Percentiles rank a stretch among this genome's conserved stretches.
These are phyloP conservation scores for Eucalyptus sideroxylon DNA, from an alignment of 345 rosid species.

Conservation along the genomic window DNA sequence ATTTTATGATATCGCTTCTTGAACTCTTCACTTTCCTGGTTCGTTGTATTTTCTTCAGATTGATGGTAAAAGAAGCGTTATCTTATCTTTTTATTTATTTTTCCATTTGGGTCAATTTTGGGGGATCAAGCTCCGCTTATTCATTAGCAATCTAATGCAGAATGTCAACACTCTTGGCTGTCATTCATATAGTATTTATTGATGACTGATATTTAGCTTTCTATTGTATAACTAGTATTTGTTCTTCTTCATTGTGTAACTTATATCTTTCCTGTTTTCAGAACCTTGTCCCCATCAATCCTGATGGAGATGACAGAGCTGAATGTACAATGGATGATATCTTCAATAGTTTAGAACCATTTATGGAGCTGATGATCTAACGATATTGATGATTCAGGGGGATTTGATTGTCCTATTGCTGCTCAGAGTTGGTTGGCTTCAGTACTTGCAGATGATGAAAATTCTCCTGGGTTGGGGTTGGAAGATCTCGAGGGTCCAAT, in stretches of 20 bases:
- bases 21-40: background rate
- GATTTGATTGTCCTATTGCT: background rate
- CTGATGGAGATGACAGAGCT: background rate
- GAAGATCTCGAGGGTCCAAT: accelerated
- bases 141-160: background rate
- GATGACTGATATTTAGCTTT: background rate
- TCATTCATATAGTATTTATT: background rate
- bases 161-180: background rate
- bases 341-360: too few relatives aligned
- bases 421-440: background rate
- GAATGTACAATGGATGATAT: accelerated
- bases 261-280: background rate
- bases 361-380: background rate
- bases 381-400: background rate
- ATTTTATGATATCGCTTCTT: background rate
- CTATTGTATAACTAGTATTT: background rate
- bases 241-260: background rate
- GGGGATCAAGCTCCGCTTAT: accelerated
- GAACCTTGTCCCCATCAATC: background rate
- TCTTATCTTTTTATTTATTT: background rate
- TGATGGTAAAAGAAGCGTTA: background rate
- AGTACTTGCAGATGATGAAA: background rate
- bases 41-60: background rate
- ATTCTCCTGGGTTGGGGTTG: background rate
- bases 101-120: background rate